Percentiles rank a stretch among this genome's conserved stretches.
phyloP scores from a whole-genome alignment of 2,329 filamentous ascomycete genomes.

The Cercospora citrullina region DNA sequence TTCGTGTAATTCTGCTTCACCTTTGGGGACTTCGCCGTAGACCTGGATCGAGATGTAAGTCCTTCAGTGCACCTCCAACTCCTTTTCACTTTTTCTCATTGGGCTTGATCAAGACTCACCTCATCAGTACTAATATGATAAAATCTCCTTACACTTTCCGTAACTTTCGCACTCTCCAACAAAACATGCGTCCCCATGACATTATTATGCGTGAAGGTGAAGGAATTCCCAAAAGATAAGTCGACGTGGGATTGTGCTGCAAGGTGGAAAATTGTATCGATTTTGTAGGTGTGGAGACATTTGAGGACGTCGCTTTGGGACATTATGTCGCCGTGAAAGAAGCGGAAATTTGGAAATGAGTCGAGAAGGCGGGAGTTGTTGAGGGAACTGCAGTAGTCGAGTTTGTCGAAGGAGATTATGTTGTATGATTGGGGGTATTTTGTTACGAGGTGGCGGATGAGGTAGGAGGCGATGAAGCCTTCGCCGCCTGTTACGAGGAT shows the following conservation, averaged over 20 bases:
- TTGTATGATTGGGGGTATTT: slow-evolving; percentile 75
- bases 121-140: slow-evolving; percentile 80
- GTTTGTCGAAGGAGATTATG: slow-evolving; percentile 79
- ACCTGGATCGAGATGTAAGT: slow-evolving; percentile 55
- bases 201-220: slow-evolving; percentile 77
- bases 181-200: slow-evolving; percentile 83
- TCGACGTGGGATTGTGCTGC: slow-evolving; percentile 85
- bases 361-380: slow-evolving; percentile 75
- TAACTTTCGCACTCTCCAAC: slow-evolving; percentile 72
- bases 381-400: slow-evolving; percentile 78
- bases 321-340: slow-evolving; percentile 78
- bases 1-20: slow-evolving; percentile 70
- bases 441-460: slow-evolving; percentile 73
- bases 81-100: background rate
- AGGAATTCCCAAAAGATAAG: slow-evolving; percentile 78
- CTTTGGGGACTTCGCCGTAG: slow-evolving; percentile 75
- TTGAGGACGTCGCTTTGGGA: slow-evolving; percentile 68
- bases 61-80: background rate
- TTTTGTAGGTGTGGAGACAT: slow-evolving; percentile 68
- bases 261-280: slow-evolving; percentile 82
- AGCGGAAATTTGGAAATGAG: slow-evolving; percentile 69
- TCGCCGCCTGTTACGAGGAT: slow-evolving; percentile 83
- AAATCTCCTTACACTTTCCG: slow-evolving; percentile 66
- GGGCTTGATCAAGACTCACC: too few relatives aligned
- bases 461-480: slow-evolving; percentile 84